Base-by-base conservation (phyloP, 2,329 filamentous ascomycete species). In the Aspergillus unguis region DNA sequence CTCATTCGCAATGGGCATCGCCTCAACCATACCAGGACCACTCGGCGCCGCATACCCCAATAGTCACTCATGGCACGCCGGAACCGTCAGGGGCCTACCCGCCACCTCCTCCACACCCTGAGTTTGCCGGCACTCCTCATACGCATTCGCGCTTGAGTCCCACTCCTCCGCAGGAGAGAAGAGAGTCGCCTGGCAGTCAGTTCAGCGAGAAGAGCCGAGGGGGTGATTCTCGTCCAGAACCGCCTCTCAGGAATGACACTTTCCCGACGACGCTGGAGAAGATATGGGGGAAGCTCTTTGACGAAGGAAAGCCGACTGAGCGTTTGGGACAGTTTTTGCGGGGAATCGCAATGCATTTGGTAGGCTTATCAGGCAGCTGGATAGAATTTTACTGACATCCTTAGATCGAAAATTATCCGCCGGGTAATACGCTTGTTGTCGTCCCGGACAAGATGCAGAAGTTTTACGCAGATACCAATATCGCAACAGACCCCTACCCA, bases 271-370 rank as follows among this genome's bases (percentile, higher is more conserved):
- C 81, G 1, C 70, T 87, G 28, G 88, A 92, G 66, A 82, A 81
- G 65, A 85, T 85, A 65, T 95, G 90, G 90, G 87, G 88, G 5
- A 77, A 77, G 7, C 69, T 95, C 2, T 95, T 95, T 65, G 84
- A 77, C 2, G 77, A 84, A 28, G 87, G 85, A 0, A 78, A 80
- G 51, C 83, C 88, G 1, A 92, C 89, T 0, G 70, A 77, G 44
- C 79, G 88, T 47, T 77, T 92, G 11, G 81, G 82, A 0, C 82
- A 91, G 58, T 84, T 94, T 36, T 73, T 95, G 44, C 78, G 84
- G 50, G 88, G 88, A 0, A 75, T 95, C 52, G 89, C 88, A 9
- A 78, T 83, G 49, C 85, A 90, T 66, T 74, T 95, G 63, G 88
- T 90, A 74, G 62, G 80, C 25, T 69, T 5, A 5, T 25, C 44